Conservation (phyloP, 371 early-diverging fungal species). For the Circinella umbellata region DNA sequence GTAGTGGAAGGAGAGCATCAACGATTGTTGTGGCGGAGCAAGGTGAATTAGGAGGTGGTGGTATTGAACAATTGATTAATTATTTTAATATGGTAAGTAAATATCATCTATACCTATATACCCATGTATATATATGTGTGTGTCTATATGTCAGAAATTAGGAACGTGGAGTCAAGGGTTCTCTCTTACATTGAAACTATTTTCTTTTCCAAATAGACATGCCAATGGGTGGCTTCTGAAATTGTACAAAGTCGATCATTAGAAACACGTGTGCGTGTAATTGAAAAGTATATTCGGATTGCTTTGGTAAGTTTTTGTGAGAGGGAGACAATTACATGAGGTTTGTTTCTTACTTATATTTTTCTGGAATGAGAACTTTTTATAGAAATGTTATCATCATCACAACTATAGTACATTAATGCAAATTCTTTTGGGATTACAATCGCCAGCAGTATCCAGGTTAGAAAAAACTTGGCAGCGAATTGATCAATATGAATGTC, state of each 20-base stretch:
- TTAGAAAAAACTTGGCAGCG: conserved; percentile 60
- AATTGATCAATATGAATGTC: conserved; percentile 50
- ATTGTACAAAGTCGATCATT: conserved; percentile 38
- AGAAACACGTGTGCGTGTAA: conserved; percentile 39
- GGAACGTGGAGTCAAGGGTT: no score
- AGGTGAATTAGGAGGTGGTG: conserved; percentile 13
- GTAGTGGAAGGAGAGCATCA: conserved; percentile 6
- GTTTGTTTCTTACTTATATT: no score
- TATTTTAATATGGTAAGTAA: conserved; percentile 46
- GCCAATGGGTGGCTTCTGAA: conserved; percentile 58
- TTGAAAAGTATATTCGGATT: conserved; percentile 56
- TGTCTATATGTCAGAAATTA: no score
- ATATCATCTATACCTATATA: background rate
- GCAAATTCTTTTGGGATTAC: conserved; percentile 62
- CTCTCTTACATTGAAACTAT: background rate
- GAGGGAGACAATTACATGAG: background rate
- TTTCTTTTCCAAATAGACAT: conserved; percentile 30
- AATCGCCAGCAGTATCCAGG: conserved; percentile 56
- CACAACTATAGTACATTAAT: conserved; percentile 64
- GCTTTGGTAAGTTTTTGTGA: conserved; percentile 38
- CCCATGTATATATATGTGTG: background rate
- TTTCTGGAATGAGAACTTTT: no score
- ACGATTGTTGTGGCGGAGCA: conserved; percentile 5
- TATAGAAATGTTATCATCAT: conserved; percentile 63
- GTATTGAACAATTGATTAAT: conserved; percentile 42